phyloP scores from a whole-genome alignment of 2,329 filamentous ascomycete species.

The Penicillium sp. region DNA sequence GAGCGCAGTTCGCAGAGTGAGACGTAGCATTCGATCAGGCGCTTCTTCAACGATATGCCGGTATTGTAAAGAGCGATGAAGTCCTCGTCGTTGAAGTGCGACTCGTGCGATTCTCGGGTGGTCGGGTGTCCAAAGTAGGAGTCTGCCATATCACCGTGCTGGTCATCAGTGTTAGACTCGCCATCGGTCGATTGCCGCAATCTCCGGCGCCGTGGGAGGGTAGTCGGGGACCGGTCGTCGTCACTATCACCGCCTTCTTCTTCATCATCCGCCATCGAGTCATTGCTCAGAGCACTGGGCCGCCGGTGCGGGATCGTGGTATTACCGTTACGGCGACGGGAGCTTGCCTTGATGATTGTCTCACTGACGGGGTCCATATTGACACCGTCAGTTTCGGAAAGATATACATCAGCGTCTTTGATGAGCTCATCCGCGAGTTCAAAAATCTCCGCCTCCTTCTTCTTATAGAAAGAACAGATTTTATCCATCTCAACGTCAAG shows the following conservation, averaged over 20 bases:
- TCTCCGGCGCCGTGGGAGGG: constrained; percentile 10
- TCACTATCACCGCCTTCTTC: constrained; percentile 54
- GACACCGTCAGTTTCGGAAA: constrained; percentile 54
- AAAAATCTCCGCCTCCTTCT: constrained; percentile 85
- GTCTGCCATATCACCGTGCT: constrained; percentile 35
- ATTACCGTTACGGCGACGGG: constrained; percentile 1
- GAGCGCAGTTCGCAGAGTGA: constrained; percentile 93
- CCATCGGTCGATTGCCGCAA: constrained; percentile 27
- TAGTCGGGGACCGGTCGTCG: constrained; percentile 50
- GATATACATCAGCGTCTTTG: constrained; percentile 67
- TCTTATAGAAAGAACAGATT: constrained; percentile 82
- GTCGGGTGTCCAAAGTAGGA: constrained; percentile 28
- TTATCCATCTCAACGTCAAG: constrained; percentile 91
- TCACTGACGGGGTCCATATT: constrained; percentile 46
- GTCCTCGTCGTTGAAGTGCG: constrained; percentile 73
- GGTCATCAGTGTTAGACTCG: constrained; percentile 29
- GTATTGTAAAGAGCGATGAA: constrained; percentile 67
- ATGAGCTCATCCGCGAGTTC: constrained; percentile 77
- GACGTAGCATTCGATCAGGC: constrained; percentile 82
- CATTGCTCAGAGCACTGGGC: constrained; percentile 42
- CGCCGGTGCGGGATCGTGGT: constrained; percentile 40
- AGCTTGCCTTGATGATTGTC: constrained; percentile 41
- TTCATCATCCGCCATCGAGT: constrained; percentile 53
- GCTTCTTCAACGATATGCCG: constrained; percentile 87
- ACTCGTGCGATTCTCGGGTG: constrained; percentile 52